These are phyloP conservation scores for Lipomyces sp. DNA, from an alignment of 805 yeast genomes.

Conservation along the genomic window DNA sequence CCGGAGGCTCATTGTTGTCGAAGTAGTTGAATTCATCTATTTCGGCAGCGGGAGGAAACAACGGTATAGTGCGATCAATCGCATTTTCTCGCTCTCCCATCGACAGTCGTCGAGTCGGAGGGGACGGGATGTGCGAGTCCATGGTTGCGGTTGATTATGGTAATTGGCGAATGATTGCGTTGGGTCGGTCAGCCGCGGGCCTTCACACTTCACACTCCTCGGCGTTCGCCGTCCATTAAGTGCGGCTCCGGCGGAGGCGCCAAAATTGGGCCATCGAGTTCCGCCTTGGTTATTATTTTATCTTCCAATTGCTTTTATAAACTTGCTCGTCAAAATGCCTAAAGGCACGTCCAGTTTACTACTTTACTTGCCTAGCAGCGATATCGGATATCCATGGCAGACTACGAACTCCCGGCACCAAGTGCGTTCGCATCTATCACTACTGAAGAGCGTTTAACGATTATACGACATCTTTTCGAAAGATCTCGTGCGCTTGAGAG, in stretches of 20 bases:
- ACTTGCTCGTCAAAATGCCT: not conserved
- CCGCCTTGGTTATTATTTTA: not conserved
- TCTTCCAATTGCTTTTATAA: not conserved
- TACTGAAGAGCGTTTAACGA: conserved; percentile 45
- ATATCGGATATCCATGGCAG: not conserved
- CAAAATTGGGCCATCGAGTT: too few relatives aligned
- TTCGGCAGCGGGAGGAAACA: conserved; percentile 73
- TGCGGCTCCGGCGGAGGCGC: conserved; percentile 1
- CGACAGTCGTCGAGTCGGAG: conserved; percentile 34
- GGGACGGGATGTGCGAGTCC: conserved; percentile 9
- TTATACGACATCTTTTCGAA: conserved; percentile 66
- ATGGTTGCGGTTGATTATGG: not conserved
- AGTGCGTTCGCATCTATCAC: conserved; percentile 22
- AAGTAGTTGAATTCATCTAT: conserved; percentile 80
- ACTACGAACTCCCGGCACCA: conserved; percentile 34
- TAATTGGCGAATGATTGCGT: not conserved
- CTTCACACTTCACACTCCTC: not conserved
- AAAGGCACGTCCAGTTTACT: not conserved
- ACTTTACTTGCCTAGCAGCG: not conserved
- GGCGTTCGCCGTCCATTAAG: not conserved
- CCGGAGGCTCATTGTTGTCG: conserved; percentile 70
- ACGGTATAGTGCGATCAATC: conserved; percentile 76
- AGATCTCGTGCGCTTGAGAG: conserved; percentile 58
- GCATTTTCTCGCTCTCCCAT: conserved; percentile 52
- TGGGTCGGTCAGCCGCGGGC: too few relatives aligned